Evolutionary conservation across 352 stramenopile genomes (phyloP), one percentile per base, ranked within the genome.

Genomic region (Globisporangium alternatum): DNA sequence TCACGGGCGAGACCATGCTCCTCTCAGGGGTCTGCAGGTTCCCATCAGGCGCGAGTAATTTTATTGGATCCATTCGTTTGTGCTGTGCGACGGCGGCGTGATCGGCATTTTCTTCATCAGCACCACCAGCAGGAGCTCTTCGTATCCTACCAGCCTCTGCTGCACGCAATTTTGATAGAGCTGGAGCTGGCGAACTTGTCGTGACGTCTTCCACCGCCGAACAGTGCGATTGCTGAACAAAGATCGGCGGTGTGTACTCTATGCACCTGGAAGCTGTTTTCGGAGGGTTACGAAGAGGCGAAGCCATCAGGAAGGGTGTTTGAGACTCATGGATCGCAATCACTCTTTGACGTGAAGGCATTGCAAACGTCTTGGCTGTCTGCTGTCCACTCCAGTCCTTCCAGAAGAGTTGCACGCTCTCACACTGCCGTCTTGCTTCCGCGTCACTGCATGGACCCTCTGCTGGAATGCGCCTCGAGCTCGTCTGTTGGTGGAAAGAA

Each of bases 371-470:
- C 25, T 53, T 43, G 25, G 25, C 7, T 28, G 21, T 22, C 4
- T 10, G 39, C 17, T 21, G 25, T 2, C 64, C 71, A 31, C 60
- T n/a, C 71, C 71, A 78, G 51, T 76, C 60, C 66, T 60, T 69
- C 71, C 71, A 76, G 25, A 76, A 76, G 28, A 74, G 51, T 19
- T 68, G 62, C 25, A 68, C 62, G 22, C 10, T 31, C 21, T 52
- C 39, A 3, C 30, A 37, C 10, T 53, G 56, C 13, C 25, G 39
- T 9, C 8, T 61, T 13, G 12, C 6, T 2, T 61, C 56, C 15
- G 37, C 39, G 17, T 48, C 13, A 21, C n/a, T 22, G 17, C 12
- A 10, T 25, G 55, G 51, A n/a, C 30, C n/a, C 19, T 59, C 31
- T 17, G n/a, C 22, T 59, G 35, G n/a, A 15, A 21, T 5, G 3